Percentiles rank a stretch among this genome's conserved stretches.
Evolutionary conservation across 208 protist species (phyloP).

Genomic region (Leishmania braziliensis): DNA sequence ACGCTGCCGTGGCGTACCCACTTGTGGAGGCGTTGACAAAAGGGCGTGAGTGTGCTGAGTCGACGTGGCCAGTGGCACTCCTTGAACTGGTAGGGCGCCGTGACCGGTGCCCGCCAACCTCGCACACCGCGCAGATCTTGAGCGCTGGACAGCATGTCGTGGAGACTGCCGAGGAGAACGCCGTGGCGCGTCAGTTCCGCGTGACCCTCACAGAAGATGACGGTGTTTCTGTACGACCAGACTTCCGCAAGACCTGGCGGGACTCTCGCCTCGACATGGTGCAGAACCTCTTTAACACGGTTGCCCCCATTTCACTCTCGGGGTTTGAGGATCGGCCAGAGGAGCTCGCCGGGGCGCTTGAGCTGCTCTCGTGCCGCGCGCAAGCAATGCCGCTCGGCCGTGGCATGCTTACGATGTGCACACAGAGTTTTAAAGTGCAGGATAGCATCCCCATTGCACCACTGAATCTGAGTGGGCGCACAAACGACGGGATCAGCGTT

Average conservation of each 20-base stretch:
- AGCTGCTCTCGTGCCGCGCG: constrained; percentile 44
- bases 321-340: constrained; percentile 58
- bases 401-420: constrained; percentile 86
- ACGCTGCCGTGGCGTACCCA: constrained; percentile 54
- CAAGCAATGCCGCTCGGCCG: constrained; percentile 68
- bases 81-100: constrained; percentile 65
- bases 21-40: constrained; percentile 58
- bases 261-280: constrained; percentile 70
- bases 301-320: constrained; percentile 57
- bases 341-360: constrained; percentile 50
- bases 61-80: constrained; percentile 51
- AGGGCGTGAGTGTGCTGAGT: constrained; percentile 41
- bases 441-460: constrained; percentile 82
- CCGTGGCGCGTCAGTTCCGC: constrained; percentile 47
- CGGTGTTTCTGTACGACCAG: constrained; percentile 72
- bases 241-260: constrained; percentile 73
- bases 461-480: constrained; percentile 71
- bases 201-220: constrained; percentile 71
- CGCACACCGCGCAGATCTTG: constrained; percentile 19
- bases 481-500: constrained; percentile 67
- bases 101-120: constrained; percentile 47
- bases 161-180: constrained; percentile 60
- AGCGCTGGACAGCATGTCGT: constrained; percentile 56
- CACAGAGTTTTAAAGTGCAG: constrained; percentile 74
- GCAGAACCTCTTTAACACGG: constrained; percentile 81